These are phyloP conservation scores for Apophysomyces trapeziformis DNA, from an alignment of 371 early-diverging fungal species.

Conservation along the genomic window DNA sequence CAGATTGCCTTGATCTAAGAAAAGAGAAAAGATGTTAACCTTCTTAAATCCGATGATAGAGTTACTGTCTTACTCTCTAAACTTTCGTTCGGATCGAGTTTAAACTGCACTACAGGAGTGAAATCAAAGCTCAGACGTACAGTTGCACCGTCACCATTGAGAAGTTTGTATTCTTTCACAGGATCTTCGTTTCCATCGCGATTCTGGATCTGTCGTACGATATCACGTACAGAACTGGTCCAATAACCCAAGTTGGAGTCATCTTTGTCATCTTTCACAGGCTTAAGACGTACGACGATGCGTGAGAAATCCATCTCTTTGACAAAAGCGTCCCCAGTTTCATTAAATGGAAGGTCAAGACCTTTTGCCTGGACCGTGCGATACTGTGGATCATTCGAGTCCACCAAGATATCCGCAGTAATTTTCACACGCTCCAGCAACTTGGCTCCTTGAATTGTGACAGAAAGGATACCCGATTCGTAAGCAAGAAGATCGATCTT, in stretches of 20 bases:
- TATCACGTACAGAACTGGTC: conserved; percentile 30
- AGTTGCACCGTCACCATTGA: conserved; percentile 36
- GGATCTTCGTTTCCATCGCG: conserved; percentile 23
- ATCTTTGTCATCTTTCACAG: conserved; percentile 44
- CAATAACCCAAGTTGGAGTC: conserved; percentile 29
- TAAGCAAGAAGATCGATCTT: conserved; percentile 44
- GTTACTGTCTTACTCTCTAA: conserved; percentile 37
- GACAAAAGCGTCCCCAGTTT: conserved; percentile 52
- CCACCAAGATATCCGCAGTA: conserved; percentile 42
- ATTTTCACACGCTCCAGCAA: conserved; percentile 28
- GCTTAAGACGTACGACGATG: conserved; percentile 37
- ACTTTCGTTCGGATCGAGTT: conserved; percentile 50
- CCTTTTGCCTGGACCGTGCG: conserved; percentile 45
- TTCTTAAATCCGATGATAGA: neutral
- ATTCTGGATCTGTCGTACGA: conserved; percentile 38
- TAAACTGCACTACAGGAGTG: conserved; percentile 48
- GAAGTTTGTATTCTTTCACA: conserved; percentile 21
- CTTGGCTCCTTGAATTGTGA: conserved; percentile 40
- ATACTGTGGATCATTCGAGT: conserved; percentile 50
- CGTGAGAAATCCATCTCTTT: conserved; percentile 56
- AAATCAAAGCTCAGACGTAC: conserved; percentile 44
- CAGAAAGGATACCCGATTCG: conserved; percentile 51
- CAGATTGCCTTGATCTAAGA: conserved; percentile 51
- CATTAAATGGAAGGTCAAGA: conserved; percentile 38
- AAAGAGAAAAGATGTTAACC: neutral